Evolutionary conservation across 2,329 filamentous ascomycete genomes (phyloP).

Genomic region (Paraphoma chrysanthemicola): DNA sequence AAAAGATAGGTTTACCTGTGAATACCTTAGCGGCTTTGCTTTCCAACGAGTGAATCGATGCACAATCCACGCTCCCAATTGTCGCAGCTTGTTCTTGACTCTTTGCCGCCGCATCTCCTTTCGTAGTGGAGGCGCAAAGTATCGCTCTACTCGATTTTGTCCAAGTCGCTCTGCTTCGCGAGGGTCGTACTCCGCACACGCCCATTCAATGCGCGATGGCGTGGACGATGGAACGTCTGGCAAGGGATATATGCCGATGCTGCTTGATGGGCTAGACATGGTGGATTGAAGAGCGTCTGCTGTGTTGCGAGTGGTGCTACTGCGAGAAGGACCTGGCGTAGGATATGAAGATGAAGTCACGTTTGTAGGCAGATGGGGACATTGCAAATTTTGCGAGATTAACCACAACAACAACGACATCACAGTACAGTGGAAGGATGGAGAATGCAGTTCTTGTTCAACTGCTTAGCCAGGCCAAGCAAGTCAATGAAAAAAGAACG

Average conservation of each 20-base stretch:
- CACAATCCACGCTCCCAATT: background rate
- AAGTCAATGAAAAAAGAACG: constrained; percentile 7
- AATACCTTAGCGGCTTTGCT: too few species aligned
- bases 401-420: background rate
- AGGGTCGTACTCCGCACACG: background rate
- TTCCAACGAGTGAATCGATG: background rate
- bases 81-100: background rate
- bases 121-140: background rate
- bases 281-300: background rate
- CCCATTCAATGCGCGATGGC: background rate
- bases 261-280: background rate
- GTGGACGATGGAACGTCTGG: background rate
- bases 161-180: background rate
- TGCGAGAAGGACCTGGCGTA: background rate
- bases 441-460: constrained; percentile 3
- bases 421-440: background rate
- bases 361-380: background rate
- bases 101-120: background rate
- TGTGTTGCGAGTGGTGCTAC: too few species aligned
- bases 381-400: background rate
- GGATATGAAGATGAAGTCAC: background rate
- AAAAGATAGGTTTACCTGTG: too few species aligned
- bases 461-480: constrained; percentile 3
- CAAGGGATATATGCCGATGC: background rate
- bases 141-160: background rate